Evolutionary conservation across 1,139 yeast genomes (phyloP).

Genomic region (Nakaseomyces glabratus): DNA sequence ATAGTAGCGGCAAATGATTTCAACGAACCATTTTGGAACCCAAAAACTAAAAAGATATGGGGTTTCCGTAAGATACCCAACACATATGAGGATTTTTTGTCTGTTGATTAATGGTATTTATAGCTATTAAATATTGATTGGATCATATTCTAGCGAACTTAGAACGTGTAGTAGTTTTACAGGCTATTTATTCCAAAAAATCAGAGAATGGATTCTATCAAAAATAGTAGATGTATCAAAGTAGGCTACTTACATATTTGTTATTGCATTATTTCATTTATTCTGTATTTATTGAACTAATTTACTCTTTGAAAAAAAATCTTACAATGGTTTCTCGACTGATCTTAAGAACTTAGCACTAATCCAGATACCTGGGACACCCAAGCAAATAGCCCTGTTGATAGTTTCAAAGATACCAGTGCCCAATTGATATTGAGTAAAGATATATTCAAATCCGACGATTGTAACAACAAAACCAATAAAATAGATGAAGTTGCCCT

Average conservation of each 20-base stretch:
- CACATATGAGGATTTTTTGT: slow-evolving; percentile 26
- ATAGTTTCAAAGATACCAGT: slow-evolving; percentile 65
- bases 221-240: slow-evolving; percentile 5
- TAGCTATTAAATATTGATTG: slow-evolving; percentile 1
- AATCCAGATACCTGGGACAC: slow-evolving; percentile 46
- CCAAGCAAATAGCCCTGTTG: slow-evolving; percentile 42
- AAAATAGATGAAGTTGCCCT: slow-evolving; percentile 22
- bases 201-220: neutral
- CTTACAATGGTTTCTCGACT: slow-evolving; percentile 12
- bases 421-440: slow-evolving; percentile 61
- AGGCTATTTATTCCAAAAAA: neutral
- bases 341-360: slow-evolving; percentile 59
- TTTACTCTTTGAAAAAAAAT: neutral
- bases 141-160: neutral
- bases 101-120: neutral
- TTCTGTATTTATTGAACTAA: neutral
- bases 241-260: slow-evolving; percentile 1
- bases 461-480: slow-evolving; percentile 45
- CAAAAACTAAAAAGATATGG: slow-evolving; percentile 36
- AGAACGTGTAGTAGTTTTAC: neutral
- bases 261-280: neutral
- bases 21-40: slow-evolving; percentile 32
- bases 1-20: slow-evolving; percentile 55
- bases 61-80: slow-evolving; percentile 49
- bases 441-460: slow-evolving; percentile 52